phyloP scores from a whole-genome alignment of 257 asterid genomes.

The Solanum chmielewskii region DNA sequence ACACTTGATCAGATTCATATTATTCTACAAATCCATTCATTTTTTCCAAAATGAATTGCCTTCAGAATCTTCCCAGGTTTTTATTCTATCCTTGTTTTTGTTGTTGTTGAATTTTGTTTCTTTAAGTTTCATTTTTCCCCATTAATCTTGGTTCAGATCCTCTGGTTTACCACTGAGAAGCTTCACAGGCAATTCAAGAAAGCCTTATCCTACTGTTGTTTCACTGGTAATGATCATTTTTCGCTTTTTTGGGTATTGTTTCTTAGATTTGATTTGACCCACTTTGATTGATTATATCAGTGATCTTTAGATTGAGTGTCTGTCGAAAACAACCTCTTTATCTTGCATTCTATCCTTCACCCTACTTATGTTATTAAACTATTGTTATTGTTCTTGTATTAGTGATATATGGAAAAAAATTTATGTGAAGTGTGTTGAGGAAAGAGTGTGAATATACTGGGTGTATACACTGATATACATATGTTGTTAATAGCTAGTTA shows the following conservation, averaged over 20 bases:
- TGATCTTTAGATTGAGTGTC: background rate
- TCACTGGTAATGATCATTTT: slow-evolving; percentile 27
- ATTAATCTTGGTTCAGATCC: slow-evolving; percentile 23
- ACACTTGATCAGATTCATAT: background rate
- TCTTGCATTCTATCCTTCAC: background rate
- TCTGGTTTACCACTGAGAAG: slow-evolving; percentile 47
- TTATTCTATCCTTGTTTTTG: background rate
- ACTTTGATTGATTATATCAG: background rate
- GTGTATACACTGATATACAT: background rate
- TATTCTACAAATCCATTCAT: background rate
- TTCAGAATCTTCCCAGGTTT: background rate
- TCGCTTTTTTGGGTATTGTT: background rate
- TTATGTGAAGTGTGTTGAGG: background rate
- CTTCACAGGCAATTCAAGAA: slow-evolving; percentile 28
- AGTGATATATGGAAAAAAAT: background rate
- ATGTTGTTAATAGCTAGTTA: background rate
- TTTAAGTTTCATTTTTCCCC: background rate
- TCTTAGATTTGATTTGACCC: background rate
- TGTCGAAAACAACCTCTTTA: background rate
- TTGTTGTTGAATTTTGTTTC: background rate
- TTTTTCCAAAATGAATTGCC: background rate
- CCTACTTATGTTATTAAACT: background rate
- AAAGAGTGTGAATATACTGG: background rate
- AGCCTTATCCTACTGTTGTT: slow-evolving; percentile 16
- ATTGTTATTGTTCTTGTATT: background rate